phyloP scores from a whole-genome alignment of 2,329 filamentous ascomycete species.

The Diaporthe nobilis region DNA sequence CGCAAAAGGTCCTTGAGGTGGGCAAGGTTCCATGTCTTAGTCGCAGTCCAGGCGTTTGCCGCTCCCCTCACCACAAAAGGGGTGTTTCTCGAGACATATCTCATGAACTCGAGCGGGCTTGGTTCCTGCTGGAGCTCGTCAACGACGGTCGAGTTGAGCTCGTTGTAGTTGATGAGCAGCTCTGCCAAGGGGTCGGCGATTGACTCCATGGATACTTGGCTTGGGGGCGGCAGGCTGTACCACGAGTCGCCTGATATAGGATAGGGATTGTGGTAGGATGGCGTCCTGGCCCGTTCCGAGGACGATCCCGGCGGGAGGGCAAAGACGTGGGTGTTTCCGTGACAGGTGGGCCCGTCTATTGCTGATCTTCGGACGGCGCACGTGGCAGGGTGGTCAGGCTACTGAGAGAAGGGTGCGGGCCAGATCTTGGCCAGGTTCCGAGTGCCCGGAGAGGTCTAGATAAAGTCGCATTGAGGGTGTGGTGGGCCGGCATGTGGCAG shows the following conservation, averaged over 20 bases:
- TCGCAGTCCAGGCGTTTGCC: conserved; percentile 74
- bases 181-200: conserved; percentile 60
- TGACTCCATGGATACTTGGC: conserved; percentile 37
- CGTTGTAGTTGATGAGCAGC: conserved; percentile 79
- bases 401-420: neutral
- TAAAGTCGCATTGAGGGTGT: conserved; percentile 12
- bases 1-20: conserved; percentile 71
- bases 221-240: neutral
- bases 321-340: neutral
- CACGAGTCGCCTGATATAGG: neutral
- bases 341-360: conserved; percentile 1
- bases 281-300: conserved; percentile 7
- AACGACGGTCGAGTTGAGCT: conserved; percentile 74
- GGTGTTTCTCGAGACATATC: conserved; percentile 79
- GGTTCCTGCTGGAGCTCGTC: conserved; percentile 76
- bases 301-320: neutral
- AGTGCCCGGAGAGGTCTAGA: conserved; percentile 16
- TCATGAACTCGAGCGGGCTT: conserved; percentile 84
- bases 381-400: conserved; percentile 30
- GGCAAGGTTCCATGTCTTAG: conserved; percentile 71
- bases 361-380: conserved; percentile 12
- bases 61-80: conserved; percentile 80
- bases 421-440: conserved; percentile 34
- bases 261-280: neutral
- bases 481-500: neutral